These are phyloP conservation scores for Lactarius indigo DNA, from an alignment of 768 basidiomycete genomes.

Conservation along the genomic window DNA sequence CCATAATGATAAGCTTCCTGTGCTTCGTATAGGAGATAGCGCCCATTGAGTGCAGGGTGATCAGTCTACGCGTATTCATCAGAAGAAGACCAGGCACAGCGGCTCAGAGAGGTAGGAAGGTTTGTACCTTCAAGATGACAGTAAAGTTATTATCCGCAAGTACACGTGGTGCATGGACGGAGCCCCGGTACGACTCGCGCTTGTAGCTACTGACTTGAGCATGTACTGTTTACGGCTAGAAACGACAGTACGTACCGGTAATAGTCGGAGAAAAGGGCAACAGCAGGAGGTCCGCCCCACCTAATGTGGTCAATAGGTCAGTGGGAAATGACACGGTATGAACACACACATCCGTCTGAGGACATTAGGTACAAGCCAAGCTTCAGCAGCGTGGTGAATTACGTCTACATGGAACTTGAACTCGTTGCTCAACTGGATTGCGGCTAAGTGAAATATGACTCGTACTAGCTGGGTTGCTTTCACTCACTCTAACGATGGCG, in stretches of 20 bases:
- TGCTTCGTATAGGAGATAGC: conserved; percentile 79
- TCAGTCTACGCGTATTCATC: conserved; percentile 46
- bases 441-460: background rate
- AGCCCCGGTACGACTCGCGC: conserved; percentile 76
- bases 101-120: background rate
- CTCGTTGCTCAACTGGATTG: conserved; percentile 67
- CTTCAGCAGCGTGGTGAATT: conserved; percentile 78
- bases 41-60: conserved; percentile 61
- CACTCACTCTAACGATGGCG: conserved; percentile 58
- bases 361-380: conserved; percentile 76
- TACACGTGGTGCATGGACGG: conserved; percentile 76
- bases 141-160: conserved; percentile 63
- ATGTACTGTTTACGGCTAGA: background rate
- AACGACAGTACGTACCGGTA: conserved; percentile 32
- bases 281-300: conserved; percentile 65
- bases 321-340: background rate
- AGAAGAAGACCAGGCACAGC: background rate
- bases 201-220: conserved; percentile 47
- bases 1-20: conserved; percentile 83
- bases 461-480: background rate
- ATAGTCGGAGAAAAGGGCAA: conserved; percentile 72
- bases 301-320: conserved; percentile 23
- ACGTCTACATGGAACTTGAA: conserved; percentile 78
- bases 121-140: conserved; percentile 68
- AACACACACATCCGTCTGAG: conserved; percentile 61